Evolutionary conservation across 768 basidiomycete genomes (phyloP), one percentile per base, ranked within the genome.

Genomic region (Amanita jacksonii): DNA sequence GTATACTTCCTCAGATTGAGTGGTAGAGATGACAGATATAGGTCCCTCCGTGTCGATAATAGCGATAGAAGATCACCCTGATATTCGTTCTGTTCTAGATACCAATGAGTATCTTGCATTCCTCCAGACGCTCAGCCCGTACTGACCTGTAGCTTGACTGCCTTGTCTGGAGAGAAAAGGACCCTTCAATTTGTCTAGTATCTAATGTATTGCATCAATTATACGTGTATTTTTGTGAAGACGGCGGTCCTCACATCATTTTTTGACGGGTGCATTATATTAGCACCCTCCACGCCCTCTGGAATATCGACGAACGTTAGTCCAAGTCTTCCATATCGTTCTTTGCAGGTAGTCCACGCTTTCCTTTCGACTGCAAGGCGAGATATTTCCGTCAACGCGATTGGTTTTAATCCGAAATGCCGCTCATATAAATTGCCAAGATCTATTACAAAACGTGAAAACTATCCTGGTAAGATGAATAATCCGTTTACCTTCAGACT

Each of bases 51-150:
- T 1, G 79, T 72, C 25, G 73, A 78, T 22, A 86, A 64, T 3
- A 70, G 60, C 4, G 79, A 78, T n/a, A 88, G 64, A 1, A 88
- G 54, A 49, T 83, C 78, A 38, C 79, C 74, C 58, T 86, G 84
- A 5, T 85, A 53, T 43, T 72, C 69, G 15, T 53, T 64, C 39
- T 72, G 61, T 41, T 73, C 79, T 81, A 37, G 19, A 34, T 37
- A 41, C 15, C 49, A 40, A 49, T 43, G 36, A 35, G 8, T 37
- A 5, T 23, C 36, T n/a, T n/a, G n/a, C n/a, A n/a, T n/a, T n/a
- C n/a, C n/a, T n/a, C n/a, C n/a, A 19, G 46, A 31, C 36, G 16
- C 16, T 19, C 22, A 23, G 25, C 6, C 51, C 62, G 15, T 51
- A 82, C 84, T 28, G 27, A 28, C 27, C 76, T 62, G 62, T 58